Base-by-base conservation (phyloP, 1,284 basidiomycete genomes). In the Malassezia slooffiae region DNA sequence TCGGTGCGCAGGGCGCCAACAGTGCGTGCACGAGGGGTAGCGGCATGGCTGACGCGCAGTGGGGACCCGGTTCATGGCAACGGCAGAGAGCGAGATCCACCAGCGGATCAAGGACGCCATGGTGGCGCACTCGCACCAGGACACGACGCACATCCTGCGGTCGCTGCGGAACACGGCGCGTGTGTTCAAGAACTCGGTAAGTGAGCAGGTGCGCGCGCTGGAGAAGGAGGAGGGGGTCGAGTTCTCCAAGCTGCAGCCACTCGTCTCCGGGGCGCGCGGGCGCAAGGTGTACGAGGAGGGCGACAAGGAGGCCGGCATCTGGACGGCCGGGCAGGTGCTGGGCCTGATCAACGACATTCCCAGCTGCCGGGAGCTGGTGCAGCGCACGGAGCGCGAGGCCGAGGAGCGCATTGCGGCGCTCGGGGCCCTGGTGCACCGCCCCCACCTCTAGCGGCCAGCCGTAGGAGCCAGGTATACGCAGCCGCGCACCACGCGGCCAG, bases 41-140 rank as follows among this genome's bases (percentile, higher is more conserved):
- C n/a, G n/a, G n/a, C n/a, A n/a, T n/a, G n/a, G 12, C 22, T 43
- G 1, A 29, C 17, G 16, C 28, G 28, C 26, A 52, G 17, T 58
- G 81, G 80, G 81, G 24, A 86, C 84, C n/a, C 78, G 84, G 8
- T 87, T 87, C 72, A 81, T 87, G 82, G 83, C 80, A 70, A 73
- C 74, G 21, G 60, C 60, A 24, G 72, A 73, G 60, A 80, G 83
- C 42, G 80, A 85, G 15, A 88, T 91, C 50, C 87, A 93, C 71
- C 77, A 83, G 54, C 84, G 80, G 55, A 85, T 95, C 76, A 95
- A 95, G 72, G 75, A 87, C 41, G 82, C 79, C 68, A 91, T 95
- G 40, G 82, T 95, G 38, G 74, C 77, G 9, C 80, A 85, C 5
- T 79, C 76, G 5, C 89, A 95, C 71, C 75, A 76, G 43, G 83